Conservation (phyloP, 2,329 filamentous ascomycete genomes). For the Ophiosphaerella herpotricha region DNA sequence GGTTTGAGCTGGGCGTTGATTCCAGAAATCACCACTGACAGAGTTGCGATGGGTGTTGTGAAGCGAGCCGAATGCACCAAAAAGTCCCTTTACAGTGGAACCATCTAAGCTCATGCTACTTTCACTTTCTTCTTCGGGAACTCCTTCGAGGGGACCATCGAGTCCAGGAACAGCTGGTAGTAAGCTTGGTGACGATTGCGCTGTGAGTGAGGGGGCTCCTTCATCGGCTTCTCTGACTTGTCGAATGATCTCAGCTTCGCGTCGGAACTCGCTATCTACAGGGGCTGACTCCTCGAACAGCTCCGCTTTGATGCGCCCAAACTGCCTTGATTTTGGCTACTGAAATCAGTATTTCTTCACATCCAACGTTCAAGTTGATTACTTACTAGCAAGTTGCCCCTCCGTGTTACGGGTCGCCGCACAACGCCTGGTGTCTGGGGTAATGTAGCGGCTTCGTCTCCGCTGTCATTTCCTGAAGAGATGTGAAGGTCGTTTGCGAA, state of each 20-base stretch:
- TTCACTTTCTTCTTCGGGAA: constrained; percentile 63
- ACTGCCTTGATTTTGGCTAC: constrained; percentile 94
- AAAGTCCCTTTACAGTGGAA: constrained; percentile 50
- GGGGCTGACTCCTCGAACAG: constrained; percentile 87
- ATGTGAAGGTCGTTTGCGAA: constrained; percentile 88
- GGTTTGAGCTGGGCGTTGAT: constrained; percentile 63
- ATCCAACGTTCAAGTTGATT: not conserved
- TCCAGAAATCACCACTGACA: constrained; percentile 76
- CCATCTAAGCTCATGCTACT: constrained; percentile 62
- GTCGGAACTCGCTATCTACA: constrained; percentile 82
- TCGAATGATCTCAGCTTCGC: constrained; percentile 93
- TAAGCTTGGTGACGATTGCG: constrained; percentile 71
- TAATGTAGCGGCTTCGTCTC: constrained; percentile 63
- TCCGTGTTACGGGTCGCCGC: constrained; percentile 78
- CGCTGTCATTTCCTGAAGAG: constrained; percentile 76
- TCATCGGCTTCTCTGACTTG: constrained; percentile 91
- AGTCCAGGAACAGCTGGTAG: constrained; percentile 60
- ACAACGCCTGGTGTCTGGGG: constrained; percentile 73
- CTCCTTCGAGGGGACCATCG: constrained; percentile 67
- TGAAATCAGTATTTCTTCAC: constrained; percentile 16
- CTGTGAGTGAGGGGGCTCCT: constrained; percentile 60
- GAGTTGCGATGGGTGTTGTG: constrained; percentile 73
- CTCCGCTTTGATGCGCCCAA: constrained; percentile 88
- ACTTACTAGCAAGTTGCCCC: constrained; percentile 84
- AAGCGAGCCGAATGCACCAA: constrained; percentile 75